Percentiles rank a stretch among this genome's conserved stretches.
Conservation (phyloP, 1,139 yeast genomes). For the Candida tropicalis region DNA sequence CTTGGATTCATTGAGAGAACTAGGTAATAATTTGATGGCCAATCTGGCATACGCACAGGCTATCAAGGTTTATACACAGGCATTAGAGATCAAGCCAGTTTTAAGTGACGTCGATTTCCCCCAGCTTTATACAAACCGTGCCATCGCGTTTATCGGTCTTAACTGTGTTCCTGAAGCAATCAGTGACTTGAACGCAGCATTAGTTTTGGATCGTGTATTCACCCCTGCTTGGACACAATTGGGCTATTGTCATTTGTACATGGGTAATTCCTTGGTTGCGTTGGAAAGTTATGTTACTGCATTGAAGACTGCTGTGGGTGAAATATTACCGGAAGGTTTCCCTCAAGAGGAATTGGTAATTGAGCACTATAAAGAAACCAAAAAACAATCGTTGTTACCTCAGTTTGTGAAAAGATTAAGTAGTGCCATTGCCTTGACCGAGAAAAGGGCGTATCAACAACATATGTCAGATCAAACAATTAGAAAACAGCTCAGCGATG, state of each 20-base stretch:
- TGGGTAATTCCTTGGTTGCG: constrained; percentile 41
- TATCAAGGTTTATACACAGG: constrained; percentile 42
- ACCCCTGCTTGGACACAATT: constrained; percentile 51
- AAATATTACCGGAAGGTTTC: constrained; percentile 30
- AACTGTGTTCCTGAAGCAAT: constrained; percentile 48
- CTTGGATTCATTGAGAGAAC: constrained; percentile 35
- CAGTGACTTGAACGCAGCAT: constrained; percentile 37
- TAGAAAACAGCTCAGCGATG: constrained; percentile 26
- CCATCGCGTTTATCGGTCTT: constrained; percentile 47
- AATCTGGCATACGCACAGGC: constrained; percentile 45
- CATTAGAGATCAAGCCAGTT: constrained; percentile 26
- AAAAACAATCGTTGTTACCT: constrained; percentile 33
- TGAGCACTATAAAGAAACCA: constrained; percentile 26
- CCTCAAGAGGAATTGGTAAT: constrained; percentile 19
- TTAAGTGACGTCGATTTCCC: constrained; percentile 26
- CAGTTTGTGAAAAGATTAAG: constrained; percentile 42
- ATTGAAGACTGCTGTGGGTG: constrained; percentile 34
- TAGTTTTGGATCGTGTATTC: constrained; percentile 34
- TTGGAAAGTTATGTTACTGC: constrained; percentile 39
- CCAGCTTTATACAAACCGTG: constrained; percentile 43
- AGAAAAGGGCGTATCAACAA: constrained; percentile 45
- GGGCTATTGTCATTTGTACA: constrained; percentile 47
- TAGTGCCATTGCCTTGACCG: constrained; percentile 41
- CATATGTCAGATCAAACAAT: constrained; percentile 27
- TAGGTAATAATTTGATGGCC: constrained; percentile 46